Conservation (phyloP, 345 rosid genomes). For the Barbarea vulgaris region DNA sequence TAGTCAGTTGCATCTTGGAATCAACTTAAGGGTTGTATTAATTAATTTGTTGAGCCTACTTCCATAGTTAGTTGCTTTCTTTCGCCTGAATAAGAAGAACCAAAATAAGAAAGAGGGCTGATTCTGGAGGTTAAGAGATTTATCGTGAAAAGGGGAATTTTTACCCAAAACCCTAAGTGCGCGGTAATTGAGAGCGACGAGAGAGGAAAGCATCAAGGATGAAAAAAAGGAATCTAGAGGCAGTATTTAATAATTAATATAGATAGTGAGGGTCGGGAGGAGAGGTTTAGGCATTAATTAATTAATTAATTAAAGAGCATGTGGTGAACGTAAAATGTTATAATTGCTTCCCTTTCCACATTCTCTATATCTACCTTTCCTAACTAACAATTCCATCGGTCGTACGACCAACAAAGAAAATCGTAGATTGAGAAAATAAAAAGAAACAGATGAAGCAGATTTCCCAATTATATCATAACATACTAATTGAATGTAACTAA, state of each 20-base stretch:
- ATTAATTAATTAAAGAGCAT: slow-evolving; percentile 18
- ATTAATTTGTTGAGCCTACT: slow-evolving; percentile 17
- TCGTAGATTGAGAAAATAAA: background rate
- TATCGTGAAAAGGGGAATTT: background rate
- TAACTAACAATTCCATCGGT: slow-evolving; percentile 30
- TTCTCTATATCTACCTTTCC: slow-evolving; percentile 37
- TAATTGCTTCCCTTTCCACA: slow-evolving; percentile 12
- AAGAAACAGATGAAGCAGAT: background rate
- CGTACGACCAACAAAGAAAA: slow-evolving; percentile 23
- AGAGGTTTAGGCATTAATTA: slow-evolving; percentile 21
- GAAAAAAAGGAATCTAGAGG: slow-evolving; percentile 23
- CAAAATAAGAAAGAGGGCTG: background rate
- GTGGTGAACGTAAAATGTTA: slow-evolving; percentile 32
- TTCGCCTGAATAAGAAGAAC: background rate
- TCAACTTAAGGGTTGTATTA: background rate
- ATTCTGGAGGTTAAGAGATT: slow-evolving; percentile 14
- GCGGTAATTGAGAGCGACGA: slow-evolving; percentile 4
- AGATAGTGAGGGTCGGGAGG: background rate
- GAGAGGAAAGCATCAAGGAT: background rate
- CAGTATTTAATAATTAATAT: slow-evolving; percentile 5
- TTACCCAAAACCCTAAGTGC: slow-evolving; percentile 19
- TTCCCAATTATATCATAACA: background rate
- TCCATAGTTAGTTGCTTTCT: slow-evolving; percentile 10
- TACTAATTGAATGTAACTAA: background rate
- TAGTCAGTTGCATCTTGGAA: slow-evolving; percentile 2